Conservation (phyloP, 2,329 filamentous ascomycete genomes). For the Aspergillus felis region DNA sequence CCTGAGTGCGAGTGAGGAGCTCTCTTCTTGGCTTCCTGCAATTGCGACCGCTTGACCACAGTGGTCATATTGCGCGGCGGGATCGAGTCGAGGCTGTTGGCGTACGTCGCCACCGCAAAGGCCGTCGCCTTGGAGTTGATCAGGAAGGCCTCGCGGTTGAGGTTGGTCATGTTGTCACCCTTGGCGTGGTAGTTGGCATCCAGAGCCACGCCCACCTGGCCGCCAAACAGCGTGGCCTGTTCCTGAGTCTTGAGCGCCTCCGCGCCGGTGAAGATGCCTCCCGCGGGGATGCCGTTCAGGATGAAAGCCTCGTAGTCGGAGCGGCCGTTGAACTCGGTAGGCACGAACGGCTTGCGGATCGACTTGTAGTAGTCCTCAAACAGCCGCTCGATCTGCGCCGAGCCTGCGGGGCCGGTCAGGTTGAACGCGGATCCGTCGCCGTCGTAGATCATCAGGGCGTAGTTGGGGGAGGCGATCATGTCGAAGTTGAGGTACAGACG, state of each 20-base stretch:
- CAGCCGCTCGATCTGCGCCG: constrained; percentile 63
- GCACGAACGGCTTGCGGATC: constrained; percentile 62
- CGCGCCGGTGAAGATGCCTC: constrained; percentile 73
- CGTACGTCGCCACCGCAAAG: constrained; percentile 26
- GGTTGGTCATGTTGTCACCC: constrained; percentile 52
- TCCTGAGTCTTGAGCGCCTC: constrained; percentile 70
- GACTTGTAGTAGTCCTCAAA: constrained; percentile 65
- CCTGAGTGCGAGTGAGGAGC: constrained; percentile 14
- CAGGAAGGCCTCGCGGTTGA: constrained; percentile 39
- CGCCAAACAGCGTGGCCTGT: constrained; percentile 67
- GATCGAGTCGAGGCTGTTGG: constrained; percentile 19
- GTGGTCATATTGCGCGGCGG: constrained; percentile 10
- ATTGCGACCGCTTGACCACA: neutral
- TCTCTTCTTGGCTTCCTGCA: neutral
- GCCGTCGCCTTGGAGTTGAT: constrained; percentile 24
- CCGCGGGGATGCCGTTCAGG: constrained; percentile 65
- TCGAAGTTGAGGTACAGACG: constrained; percentile 68
- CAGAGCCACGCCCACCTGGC: constrained; percentile 56
- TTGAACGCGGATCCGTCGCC: constrained; percentile 45
- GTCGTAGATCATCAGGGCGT: constrained; percentile 53
- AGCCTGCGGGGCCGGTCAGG: constrained; percentile 56
- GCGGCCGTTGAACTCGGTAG: constrained; percentile 72
- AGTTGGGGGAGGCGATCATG: constrained; percentile 66
- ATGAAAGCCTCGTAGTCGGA: constrained; percentile 80
- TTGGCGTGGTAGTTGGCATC: constrained; percentile 56